Evolutionary conservation across 1,139 yeast genomes (phyloP).

Genomic region (Nakaseomyces uthaithaninus): DNA sequence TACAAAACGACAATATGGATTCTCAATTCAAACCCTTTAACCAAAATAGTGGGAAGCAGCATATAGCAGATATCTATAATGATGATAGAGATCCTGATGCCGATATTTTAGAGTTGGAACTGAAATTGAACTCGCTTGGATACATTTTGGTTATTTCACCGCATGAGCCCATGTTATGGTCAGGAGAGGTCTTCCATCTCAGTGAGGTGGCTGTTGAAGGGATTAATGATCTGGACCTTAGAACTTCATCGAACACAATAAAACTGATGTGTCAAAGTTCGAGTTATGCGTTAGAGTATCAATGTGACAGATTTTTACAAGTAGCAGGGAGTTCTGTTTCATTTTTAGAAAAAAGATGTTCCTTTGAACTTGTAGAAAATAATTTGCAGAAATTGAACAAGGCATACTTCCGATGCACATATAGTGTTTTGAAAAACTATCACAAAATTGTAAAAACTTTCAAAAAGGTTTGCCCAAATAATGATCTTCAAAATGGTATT

Average conservation of each 20-base stretch:
- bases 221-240: constrained; percentile 27
- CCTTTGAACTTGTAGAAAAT: constrained; percentile 63
- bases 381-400: constrained; percentile 63
- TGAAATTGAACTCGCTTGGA: constrained; percentile 35
- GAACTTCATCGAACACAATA: constrained; percentile 60
- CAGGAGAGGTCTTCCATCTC: constrained; percentile 63
- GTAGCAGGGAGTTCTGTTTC: constrained; percentile 48
- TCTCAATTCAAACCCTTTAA: constrained; percentile 15
- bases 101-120: constrained; percentile 25
- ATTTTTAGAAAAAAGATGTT: constrained; percentile 55
- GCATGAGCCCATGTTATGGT: constrained; percentile 84
- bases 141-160: constrained; percentile 73
- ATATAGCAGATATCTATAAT: constrained; percentile 10
- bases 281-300: constrained; percentile 39
- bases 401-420: constrained; percentile 60
- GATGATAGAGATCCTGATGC: constrained; percentile 33
- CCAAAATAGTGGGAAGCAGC: constrained; percentile 8
- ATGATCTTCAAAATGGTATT: constrained; percentile 68
- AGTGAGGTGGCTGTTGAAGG: constrained; percentile 23
- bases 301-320: constrained; percentile 41
- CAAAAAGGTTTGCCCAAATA: constrained; percentile 49
- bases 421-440: constrained; percentile 59
- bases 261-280: constrained; percentile 64
- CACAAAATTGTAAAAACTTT: constrained; percentile 43
- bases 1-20: constrained; percentile 17